Conservation (phyloP, 2,329 filamentous ascomycete species). For the Fusarium equiseti region DNA sequence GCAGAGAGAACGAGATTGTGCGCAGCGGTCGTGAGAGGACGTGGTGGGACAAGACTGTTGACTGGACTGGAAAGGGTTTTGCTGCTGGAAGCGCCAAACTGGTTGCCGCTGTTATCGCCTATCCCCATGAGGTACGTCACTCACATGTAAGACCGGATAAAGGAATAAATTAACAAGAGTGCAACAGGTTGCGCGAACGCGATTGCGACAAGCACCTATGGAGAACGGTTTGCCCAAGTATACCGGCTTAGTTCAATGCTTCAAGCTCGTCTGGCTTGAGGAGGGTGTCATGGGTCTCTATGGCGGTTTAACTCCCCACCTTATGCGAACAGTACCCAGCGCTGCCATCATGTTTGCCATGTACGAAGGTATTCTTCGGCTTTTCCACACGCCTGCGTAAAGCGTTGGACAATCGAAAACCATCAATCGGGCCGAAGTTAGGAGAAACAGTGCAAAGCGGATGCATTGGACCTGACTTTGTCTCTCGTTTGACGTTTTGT, state of each 20-base stretch:
- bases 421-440: neutral
- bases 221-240: slow-evolving; percentile 82
- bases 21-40: slow-evolving; percentile 72
- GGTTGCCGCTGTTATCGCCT: slow-evolving; percentile 84
- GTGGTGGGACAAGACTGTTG: slow-evolving; percentile 79
- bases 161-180: slow-evolving; percentile 1
- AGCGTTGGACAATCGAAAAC: neutral
- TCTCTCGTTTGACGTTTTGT: slow-evolving; percentile 9
- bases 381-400: slow-evolving; percentile 58
- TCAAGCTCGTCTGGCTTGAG: slow-evolving; percentile 87
- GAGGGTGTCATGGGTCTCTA: slow-evolving; percentile 90
- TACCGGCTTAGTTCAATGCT: slow-evolving; percentile 88
- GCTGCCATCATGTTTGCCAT: slow-evolving; percentile 98
- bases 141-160: neutral
- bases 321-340: slow-evolving; percentile 90
- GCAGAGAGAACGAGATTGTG: slow-evolving; percentile 69
- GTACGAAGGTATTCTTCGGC: slow-evolving; percentile 71
- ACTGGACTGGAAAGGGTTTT: slow-evolving; percentile 82
- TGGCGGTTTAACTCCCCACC: slow-evolving; percentile 90
- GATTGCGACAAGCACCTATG: slow-evolving; percentile 86
- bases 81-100: slow-evolving; percentile 89
- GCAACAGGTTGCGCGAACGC: slow-evolving; percentile 79
- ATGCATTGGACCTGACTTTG: neutral
- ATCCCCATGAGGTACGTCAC: slow-evolving; percentile 84
- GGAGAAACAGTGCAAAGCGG: neutral